Evolutionary conservation across 2,329 filamentous ascomycete species (phyloP).

Genomic region (Alternaria arbusti): DNA sequence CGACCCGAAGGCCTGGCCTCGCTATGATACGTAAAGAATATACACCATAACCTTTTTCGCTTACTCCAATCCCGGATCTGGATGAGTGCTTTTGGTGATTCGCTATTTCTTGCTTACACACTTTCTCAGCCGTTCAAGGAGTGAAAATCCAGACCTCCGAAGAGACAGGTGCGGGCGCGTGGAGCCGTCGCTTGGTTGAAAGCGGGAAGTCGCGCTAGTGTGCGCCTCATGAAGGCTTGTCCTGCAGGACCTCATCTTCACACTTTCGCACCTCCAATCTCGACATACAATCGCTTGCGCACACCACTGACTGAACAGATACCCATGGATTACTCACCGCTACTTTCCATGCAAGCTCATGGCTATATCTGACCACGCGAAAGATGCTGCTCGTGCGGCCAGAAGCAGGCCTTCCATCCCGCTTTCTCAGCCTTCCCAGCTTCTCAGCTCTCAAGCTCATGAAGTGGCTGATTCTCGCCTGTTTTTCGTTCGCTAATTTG

Average conservation of each 20-base stretch:
- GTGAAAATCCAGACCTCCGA: background rate
- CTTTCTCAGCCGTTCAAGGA: background rate
- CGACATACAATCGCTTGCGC: background rate
- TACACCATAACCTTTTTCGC: background rate
- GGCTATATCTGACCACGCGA: background rate
- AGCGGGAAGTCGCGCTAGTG: background rate
- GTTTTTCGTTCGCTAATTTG: background rate
- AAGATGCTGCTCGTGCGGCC: background rate
- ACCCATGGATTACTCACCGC: background rate
- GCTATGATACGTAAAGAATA: background rate
- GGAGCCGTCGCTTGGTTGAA: background rate
- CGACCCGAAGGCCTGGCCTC: background rate
- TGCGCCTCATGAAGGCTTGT: background rate
- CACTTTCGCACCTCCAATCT: background rate
- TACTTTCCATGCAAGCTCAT: background rate
- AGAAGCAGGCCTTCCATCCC: background rate
- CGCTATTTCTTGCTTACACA: background rate
- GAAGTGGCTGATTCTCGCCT: background rate
- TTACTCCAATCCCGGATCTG: background rate
- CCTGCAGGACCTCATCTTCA: background rate
- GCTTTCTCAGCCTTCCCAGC: background rate
- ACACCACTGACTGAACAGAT: background rate
- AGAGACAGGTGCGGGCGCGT: background rate
- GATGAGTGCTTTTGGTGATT: background rate
- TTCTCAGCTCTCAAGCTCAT: background rate